phyloP scores from a whole-genome alignment of 2,329 filamentous ascomycete species.

The Diaporthe humulicola region DNA sequence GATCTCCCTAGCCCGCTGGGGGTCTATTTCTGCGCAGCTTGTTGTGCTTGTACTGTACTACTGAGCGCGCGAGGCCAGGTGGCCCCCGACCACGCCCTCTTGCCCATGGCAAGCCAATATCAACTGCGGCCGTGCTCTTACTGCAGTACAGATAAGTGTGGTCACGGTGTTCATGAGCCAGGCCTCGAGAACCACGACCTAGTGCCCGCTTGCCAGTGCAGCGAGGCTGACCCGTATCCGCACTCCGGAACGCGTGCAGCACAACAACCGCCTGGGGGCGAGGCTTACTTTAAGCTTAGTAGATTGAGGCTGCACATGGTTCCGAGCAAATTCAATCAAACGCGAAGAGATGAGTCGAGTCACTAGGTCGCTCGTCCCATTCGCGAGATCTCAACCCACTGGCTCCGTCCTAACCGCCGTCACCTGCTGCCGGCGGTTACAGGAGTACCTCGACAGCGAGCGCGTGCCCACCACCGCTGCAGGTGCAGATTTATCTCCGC shows the following conservation, averaged over 20 bases:
- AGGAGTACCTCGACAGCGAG: conserved; percentile 20
- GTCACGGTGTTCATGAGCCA: not conserved
- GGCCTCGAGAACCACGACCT: not conserved
- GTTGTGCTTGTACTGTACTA: not conserved
- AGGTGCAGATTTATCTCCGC: conserved; percentile 33
- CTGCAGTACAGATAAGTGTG: not conserved
- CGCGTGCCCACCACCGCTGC: conserved; percentile 4
- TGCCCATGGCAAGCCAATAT: not conserved
- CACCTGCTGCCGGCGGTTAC: conserved; percentile 34
- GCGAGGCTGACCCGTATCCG: conserved; percentile 5
- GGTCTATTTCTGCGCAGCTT: conserved; percentile 2
- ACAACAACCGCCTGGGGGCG: not conserved
- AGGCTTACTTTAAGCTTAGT: conserved; percentile 15
- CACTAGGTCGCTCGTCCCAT: conserved; percentile 34
- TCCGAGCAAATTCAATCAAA: conserved; percentile 26
- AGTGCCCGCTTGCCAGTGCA: not conserved
- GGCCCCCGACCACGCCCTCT: not conserved
- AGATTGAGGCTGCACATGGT: not conserved
- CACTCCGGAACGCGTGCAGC: not conserved
- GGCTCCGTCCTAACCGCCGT: conserved; percentile 32
- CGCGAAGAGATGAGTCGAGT: conserved; percentile 35
- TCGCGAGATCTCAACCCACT: not conserved
- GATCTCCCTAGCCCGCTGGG: conserved; percentile 21
- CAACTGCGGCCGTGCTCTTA: not conserved
- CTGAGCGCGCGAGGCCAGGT: not conserved